These are phyloP conservation scores for Striga asiatica DNA, from an alignment of 257 asterid species.

Conservation along the genomic window DNA sequence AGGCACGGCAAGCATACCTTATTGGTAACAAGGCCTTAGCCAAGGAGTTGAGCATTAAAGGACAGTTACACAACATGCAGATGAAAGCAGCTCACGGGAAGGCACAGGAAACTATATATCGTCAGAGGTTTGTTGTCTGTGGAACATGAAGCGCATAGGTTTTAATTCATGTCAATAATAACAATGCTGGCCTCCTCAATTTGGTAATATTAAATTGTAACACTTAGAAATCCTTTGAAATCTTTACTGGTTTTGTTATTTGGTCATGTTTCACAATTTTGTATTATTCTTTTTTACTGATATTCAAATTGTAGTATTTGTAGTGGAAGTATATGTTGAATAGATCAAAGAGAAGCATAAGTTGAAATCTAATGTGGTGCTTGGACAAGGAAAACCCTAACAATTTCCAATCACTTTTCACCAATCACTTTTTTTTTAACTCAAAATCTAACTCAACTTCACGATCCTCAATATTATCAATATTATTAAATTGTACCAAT, in stretches of 20 bases:
- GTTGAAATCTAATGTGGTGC: not conserved
- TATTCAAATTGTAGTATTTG: no score
- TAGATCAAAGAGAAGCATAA: not conserved
- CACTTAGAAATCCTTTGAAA: no score
- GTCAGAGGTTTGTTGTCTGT: constrained; percentile 56
- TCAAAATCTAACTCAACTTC: no score
- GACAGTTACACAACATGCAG: constrained; percentile 92
- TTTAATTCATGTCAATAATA: not conserved
- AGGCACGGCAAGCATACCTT: constrained; percentile 96
- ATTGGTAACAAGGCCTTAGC: constrained; percentile 95
- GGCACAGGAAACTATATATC: constrained; percentile 83
- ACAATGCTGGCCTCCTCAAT: not conserved
- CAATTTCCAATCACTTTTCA: no score
- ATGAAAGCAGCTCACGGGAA: constrained; percentile 94
- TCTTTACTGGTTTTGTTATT: no score
- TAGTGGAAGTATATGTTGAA: no score
- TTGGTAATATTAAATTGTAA: not conserved
- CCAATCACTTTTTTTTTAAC: no score
- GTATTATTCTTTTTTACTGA: no score
- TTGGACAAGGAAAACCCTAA: no score
- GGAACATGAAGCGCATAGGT: not conserved
- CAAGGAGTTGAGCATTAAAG: constrained; percentile 91
- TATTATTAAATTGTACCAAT: no score
- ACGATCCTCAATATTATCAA: no score
- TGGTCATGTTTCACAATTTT: no score